Evolutionary conservation across 352 stramenopile genomes (phyloP).

Genomic region (Phytophthora macrochlamydospora): DNA sequence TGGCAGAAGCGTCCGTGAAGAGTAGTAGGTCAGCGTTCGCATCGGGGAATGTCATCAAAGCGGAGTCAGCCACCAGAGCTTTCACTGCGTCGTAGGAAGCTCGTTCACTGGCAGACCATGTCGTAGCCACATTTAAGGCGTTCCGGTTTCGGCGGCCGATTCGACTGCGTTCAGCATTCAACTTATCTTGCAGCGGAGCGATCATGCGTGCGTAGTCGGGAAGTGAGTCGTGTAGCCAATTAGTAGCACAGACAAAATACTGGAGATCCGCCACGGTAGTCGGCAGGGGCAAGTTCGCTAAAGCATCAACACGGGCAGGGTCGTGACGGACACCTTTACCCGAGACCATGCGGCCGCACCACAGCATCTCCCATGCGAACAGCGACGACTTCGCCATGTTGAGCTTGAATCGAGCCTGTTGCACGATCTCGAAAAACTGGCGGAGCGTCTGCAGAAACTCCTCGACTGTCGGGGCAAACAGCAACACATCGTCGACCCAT

Average conservation of each 20-base stretch:
- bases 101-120: neutral
- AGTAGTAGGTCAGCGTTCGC: neutral
- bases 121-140: neutral
- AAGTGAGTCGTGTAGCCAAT: conserved; percentile 19
- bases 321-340: conserved; percentile 20
- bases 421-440: conserved; percentile 24
- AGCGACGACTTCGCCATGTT: conserved; percentile 19
- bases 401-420: conserved; percentile 16
- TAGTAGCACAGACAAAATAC: conserved; percentile 17
- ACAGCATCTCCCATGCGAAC: conserved; percentile 19
- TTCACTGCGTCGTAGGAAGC: conserved; percentile 1
- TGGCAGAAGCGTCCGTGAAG: neutral
- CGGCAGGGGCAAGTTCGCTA: conserved; percentile 1
- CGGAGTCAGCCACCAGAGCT: neutral
- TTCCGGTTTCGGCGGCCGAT: conserved; percentile 5
- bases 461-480: conserved; percentile 11
- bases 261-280: conserved; percentile 11
- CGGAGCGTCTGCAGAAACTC: conserved; percentile 8
- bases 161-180: neutral
- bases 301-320: conserved; percentile 1
- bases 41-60: neutral
- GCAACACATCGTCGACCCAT: conserved; percentile 29
- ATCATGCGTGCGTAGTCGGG: conserved; percentile 13
- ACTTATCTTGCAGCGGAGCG: conserved; percentile 8
- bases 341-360: conserved; percentile 29